Conservation (phyloP, 371 early-diverging fungal genomes). For the Saksenaea vasiformis region DNA sequence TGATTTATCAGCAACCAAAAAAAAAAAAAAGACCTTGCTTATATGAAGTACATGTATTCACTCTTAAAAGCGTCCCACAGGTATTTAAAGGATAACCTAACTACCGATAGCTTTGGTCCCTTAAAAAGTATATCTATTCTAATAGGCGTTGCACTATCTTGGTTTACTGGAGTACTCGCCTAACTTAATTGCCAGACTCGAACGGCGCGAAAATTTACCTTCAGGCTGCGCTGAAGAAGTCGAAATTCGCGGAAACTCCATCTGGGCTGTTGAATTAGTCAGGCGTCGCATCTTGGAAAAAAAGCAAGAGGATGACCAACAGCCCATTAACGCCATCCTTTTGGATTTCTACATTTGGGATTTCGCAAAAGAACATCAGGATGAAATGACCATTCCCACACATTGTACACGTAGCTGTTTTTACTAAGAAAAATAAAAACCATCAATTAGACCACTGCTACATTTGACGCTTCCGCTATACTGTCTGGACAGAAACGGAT, state of each 20-base stretch:
- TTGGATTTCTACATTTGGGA: conserved; percentile 92
- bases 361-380: conserved; percentile 72
- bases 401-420: conserved; percentile 79
- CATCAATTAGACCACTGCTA: not conserved
- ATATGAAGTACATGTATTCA: not conserved
- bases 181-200: conserved; percentile 50
- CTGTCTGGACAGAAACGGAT: too few species aligned
- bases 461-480: too few species aligned
- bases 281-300: conserved; percentile 49
- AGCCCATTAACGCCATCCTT: conserved; percentile 73
- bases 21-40: not conserved
- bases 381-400: conserved; percentile 66
- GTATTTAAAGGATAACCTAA: conserved; percentile 15
- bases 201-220: conserved; percentile 47
- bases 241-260: conserved; percentile 86
- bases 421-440: conserved; percentile 47
- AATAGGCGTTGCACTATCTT: conserved; percentile 72
- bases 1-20: not conserved
- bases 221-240: conserved; percentile 72
- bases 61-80: conserved; percentile 55
- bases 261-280: conserved; percentile 83
- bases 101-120: not conserved
- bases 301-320: conserved; percentile 21
- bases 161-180: conserved; percentile 73
- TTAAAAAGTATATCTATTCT: not conserved